A percentile compares a stretch with the other conserved stretches of the same genome.
Conservation (phyloP, 805 yeast genomes). For the Ogataea sp. region DNA sequence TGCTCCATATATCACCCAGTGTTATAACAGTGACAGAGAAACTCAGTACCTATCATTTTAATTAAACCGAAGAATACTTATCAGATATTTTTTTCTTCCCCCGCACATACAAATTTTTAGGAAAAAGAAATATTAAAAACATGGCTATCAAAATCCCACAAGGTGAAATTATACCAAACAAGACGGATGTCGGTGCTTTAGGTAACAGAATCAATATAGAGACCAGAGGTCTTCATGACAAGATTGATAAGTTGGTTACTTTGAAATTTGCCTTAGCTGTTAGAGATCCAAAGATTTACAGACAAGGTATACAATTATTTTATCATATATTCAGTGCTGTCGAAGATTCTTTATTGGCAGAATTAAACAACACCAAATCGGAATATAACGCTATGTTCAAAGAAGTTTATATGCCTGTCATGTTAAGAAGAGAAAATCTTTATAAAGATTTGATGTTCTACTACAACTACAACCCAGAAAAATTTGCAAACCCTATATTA, state of each 20-base stretch:
- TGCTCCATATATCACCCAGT: too few species aligned
- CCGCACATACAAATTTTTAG: too few species aligned
- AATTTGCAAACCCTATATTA: constrained; percentile 51
- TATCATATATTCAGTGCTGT: constrained; percentile 63
- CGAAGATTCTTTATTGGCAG: constrained; percentile 42
- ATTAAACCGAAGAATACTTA: too few species aligned
- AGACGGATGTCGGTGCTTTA: constrained; percentile 73
- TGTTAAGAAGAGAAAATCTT: constrained; percentile 52
- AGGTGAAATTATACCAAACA: constrained; percentile 63
- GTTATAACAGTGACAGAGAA: too few species aligned
- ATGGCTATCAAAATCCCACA: constrained; percentile 15
- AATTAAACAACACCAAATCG: constrained; percentile 28
- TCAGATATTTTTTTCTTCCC: too few species aligned
- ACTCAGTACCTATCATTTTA: too few species aligned
- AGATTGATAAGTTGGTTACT: constrained; percentile 60
- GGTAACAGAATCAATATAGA: constrained; percentile 73
- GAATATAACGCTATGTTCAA: constrained; percentile 40
- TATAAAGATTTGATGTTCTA: constrained; percentile 59
- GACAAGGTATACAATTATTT: constrained; percentile 73
- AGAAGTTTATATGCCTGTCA: constrained; percentile 61
- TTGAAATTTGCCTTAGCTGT: constrained; percentile 67
- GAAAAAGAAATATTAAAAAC: too few species aligned
- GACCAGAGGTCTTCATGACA: constrained; percentile 59
- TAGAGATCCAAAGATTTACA: constrained; percentile 65
- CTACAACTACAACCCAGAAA: constrained; percentile 46